Conservation (phyloP, 768 basidiomycete species). For the Suillus fuscotomentosus region DNA sequence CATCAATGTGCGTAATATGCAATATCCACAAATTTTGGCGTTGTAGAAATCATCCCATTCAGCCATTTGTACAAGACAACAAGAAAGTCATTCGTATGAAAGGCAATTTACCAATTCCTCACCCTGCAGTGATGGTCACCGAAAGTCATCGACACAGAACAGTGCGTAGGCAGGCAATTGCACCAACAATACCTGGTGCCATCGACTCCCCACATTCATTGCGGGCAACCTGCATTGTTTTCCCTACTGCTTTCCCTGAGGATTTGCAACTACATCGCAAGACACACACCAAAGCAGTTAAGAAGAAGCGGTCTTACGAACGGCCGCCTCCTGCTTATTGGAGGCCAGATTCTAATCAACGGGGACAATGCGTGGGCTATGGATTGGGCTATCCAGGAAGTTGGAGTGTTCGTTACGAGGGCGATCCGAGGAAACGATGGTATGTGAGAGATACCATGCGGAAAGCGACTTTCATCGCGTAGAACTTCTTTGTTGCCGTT, state of each 20-base stretch:
- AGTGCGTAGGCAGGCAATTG: neutral
- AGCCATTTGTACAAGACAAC: conserved; percentile 12
- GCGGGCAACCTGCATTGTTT: conserved; percentile 11
- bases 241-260: conserved; percentile 18
- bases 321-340: conserved; percentile 26
- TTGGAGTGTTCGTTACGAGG: conserved; percentile 19
- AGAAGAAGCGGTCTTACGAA: conserved; percentile 13
- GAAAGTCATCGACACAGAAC: conserved; percentile 16
- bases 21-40: neutral
- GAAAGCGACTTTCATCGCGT: conserved; percentile 13
- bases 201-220: conserved; percentile 24
- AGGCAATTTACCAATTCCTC: neutral
- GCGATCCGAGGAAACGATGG: conserved; percentile 6
- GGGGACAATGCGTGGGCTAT: conserved; percentile 29
- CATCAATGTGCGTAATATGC: conserved; percentile 16
- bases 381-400: conserved; percentile 31
- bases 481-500: neutral
- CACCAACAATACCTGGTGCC: neutral
- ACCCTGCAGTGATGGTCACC: conserved; percentile 22
- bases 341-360: conserved; percentile 21
- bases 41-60: conserved; percentile 3
- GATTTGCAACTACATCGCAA: neutral
- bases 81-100: conserved; percentile 12
- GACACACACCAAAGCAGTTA: neutral
- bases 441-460: conserved; percentile 30